Percentiles rank a stretch among this genome's conserved stretches.
Evolutionary conservation across 1,284 basidiomycete species (phyloP).

Genomic region (Takashimella koratensis): DNA sequence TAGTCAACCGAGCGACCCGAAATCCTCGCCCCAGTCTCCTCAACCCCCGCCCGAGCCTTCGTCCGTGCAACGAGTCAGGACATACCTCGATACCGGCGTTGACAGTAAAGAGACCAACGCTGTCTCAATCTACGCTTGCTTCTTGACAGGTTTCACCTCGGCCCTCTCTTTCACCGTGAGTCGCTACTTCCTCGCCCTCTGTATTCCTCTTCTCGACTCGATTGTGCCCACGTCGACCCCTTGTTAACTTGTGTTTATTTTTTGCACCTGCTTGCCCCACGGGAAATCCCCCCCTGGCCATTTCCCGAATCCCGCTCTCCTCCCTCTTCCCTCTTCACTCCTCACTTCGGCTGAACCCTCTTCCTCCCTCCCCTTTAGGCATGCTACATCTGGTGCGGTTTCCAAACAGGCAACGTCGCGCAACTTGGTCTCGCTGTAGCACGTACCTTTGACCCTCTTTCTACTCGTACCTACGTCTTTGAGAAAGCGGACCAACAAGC

Average conservation of each 20-base stretch:
- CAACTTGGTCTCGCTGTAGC: conserved; percentile 62
- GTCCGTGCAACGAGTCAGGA: not conserved
- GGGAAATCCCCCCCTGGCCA: not conserved
- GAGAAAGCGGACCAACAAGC: conserved; percentile 77
- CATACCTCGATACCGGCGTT: conserved; percentile 55
- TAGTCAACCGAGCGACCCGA: not conserved
- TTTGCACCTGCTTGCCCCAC: no score
- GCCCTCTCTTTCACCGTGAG: conserved; percentile 64
- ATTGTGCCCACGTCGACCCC: not conserved
- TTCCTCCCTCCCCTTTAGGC: conserved; percentile 48
- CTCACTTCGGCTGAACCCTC: not conserved
- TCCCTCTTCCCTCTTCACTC: not conserved
- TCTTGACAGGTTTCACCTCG: conserved; percentile 80
- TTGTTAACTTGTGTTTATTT: not conserved
- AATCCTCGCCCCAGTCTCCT: not conserved
- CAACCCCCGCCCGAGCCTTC: not conserved
- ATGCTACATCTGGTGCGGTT: conserved; percentile 70
- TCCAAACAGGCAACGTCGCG: conserved; percentile 48
- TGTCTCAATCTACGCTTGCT: conserved; percentile 70
- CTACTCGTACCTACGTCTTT: conserved; percentile 57
- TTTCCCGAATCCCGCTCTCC: not conserved
- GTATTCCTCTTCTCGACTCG: no score
- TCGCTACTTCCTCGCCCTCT: not conserved
- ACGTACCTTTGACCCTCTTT: conserved; percentile 58
- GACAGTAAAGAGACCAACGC: conserved; percentile 59